Evolutionary conservation across 1,139 yeast genomes (phyloP).

Genomic region (Eremothecium sinecaudum): DNA sequence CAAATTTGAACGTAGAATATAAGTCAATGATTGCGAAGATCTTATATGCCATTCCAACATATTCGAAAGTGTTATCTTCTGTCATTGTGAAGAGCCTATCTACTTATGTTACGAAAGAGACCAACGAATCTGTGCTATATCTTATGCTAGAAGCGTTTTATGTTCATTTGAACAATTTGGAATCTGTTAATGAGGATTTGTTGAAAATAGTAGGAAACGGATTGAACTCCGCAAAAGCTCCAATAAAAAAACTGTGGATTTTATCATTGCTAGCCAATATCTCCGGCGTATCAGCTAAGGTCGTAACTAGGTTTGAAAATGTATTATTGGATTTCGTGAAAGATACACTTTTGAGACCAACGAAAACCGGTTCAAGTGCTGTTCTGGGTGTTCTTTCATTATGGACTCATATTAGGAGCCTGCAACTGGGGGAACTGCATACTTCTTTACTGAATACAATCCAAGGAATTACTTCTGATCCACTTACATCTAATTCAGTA

Average conservation of each 20-base stretch:
- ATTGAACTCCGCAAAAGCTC: constrained; percentile 52
- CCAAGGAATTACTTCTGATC: constrained; percentile 1
- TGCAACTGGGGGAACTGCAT: constrained; percentile 8
- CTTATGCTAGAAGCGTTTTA: constrained; percentile 45
- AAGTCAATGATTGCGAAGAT: constrained; percentile 42
- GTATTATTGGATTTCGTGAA: constrained; percentile 18
- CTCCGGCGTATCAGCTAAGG: constrained; percentile 35
- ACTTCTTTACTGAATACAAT: constrained; percentile 2
- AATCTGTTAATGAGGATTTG: constrained; percentile 12
- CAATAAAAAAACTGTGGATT: constrained; percentile 62
- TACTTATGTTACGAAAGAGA: constrained; percentile 57
- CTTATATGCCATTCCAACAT: constrained; percentile 31
- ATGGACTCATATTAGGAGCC: constrained; percentile 12
- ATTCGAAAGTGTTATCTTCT: constrained; percentile 26
- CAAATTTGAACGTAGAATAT: constrained; percentile 59
- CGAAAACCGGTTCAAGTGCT: constrained; percentile 18
- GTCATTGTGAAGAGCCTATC: constrained; percentile 39
- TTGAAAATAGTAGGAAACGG: constrained; percentile 43
- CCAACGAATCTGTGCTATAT: constrained; percentile 56
- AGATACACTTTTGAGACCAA: constrained; percentile 17
- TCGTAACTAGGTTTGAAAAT: constrained; percentile 29
- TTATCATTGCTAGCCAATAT: constrained; percentile 31
- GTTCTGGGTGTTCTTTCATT: constrained; percentile 21
- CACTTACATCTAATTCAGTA: constrained; percentile 10
- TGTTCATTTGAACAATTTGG: constrained; percentile 33